Percentiles rank a stretch among this genome's conserved stretches.
These are phyloP conservation scores for Cordyceps farinosa DNA, from an alignment of 2,329 filamentous ascomycete genomes.

Conservation along the genomic window DNA sequence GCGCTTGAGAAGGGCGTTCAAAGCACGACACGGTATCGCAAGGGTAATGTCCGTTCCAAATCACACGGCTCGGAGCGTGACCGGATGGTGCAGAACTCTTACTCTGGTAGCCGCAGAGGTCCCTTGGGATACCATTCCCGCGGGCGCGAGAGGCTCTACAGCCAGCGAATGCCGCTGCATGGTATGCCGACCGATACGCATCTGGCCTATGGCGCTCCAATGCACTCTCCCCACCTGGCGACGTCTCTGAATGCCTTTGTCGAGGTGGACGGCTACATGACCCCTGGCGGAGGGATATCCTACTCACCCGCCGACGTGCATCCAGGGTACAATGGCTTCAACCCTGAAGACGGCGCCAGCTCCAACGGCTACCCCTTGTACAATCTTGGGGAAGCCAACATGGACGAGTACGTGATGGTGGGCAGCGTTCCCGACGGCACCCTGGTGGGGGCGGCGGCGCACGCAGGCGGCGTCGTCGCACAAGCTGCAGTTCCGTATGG, in stretches of 20 bases:
- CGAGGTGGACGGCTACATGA: conserved; percentile 8
- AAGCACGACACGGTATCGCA: conserved; percentile 79
- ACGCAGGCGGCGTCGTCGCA: background rate
- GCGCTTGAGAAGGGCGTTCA: conserved; percentile 70
- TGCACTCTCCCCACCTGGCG: background rate
- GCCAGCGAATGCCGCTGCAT: background rate
- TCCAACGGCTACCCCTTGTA: conserved; percentile 2
- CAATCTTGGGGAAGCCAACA: background rate
- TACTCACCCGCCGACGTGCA: background rate
- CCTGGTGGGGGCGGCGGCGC: background rate
- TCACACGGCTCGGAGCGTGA: background rate
- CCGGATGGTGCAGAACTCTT: background rate
- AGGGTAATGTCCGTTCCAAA: background rate
- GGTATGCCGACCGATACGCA: background rate
- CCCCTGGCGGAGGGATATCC: background rate
- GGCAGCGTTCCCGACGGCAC: conserved; percentile 4
- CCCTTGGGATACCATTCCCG: background rate
- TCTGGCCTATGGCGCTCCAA: background rate
- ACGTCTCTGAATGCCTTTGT: too few species aligned
- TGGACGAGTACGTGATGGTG: conserved; percentile 2
- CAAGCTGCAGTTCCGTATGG: background rate
- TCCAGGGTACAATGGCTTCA: background rate
- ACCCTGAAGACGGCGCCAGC: background rate
- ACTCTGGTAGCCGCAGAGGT: background rate
- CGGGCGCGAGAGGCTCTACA: background rate